phyloP scores from a whole-genome alignment of 345 rosid genomes.

The Angophora floribunda region DNA sequence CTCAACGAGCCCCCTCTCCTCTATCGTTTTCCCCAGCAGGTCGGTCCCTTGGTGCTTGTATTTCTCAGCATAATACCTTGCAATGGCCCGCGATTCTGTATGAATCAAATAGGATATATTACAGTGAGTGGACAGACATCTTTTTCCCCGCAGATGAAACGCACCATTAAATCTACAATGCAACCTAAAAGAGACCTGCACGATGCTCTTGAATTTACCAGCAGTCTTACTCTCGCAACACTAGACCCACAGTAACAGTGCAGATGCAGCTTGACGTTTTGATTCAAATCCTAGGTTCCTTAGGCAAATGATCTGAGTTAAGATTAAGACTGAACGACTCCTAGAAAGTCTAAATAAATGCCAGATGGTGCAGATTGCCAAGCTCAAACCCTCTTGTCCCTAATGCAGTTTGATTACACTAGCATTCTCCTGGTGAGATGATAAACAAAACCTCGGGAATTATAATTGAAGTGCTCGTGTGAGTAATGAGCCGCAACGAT shows the following conservation, averaged over 20 bases:
- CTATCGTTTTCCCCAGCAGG: conserved; percentile 26
- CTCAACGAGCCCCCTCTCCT: conserved; percentile 48
- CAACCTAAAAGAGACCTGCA: neutral
- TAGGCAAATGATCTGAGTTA: neutral
- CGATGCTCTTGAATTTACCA: too few species aligned
- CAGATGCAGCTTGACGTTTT: neutral
- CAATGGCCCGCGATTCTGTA: conserved; percentile 65
- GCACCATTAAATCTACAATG: neutral
- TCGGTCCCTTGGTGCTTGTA: conserved; percentile 38
- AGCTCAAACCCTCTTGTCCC: too few species aligned
- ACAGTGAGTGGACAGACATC: neutral
- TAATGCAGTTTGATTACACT: too few species aligned
- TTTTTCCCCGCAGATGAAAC: neutral
- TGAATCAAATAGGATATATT: neutral
- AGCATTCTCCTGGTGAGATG: too few species aligned
- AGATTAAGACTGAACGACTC: neutral
- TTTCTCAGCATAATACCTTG: conserved; percentile 60
- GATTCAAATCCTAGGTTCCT: neutral
- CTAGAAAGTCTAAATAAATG: too few species aligned
- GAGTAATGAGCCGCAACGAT: too few species aligned
- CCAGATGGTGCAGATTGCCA: too few species aligned
- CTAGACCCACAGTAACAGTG: neutral
- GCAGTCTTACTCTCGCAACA: neutral
- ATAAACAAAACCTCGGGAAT: too few species aligned
- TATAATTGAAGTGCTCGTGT: too few species aligned